Evolutionary conservation across 257 asterid genomes (phyloP).

Genomic region (Catharanthus roseus): DNA sequence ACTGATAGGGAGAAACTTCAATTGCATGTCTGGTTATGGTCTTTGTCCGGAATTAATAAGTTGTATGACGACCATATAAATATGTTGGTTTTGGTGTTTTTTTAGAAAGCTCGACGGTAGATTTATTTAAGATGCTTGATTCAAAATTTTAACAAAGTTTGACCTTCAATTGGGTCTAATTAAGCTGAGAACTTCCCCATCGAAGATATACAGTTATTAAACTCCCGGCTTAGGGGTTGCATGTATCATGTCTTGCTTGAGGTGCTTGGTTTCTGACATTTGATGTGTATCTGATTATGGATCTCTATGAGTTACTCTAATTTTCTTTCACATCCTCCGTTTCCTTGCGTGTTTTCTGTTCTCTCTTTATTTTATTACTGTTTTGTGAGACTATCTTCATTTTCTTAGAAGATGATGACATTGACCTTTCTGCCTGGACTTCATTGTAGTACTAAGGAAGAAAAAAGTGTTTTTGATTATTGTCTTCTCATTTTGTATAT

Average conservation of each 20-base stretch:
- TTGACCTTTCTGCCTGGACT: neutral
- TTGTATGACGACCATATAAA: neutral
- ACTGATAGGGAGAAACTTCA: neutral
- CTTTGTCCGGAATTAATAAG: neutral
- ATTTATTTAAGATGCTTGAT: neutral
- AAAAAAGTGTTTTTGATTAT: neutral
- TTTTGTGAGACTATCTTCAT: neutral
- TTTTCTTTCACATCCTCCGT: neutral
- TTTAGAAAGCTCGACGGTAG: neutral
- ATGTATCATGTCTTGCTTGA: neutral
- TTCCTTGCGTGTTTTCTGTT: neutral
- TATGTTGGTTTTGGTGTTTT: neutral
- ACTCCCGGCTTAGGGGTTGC: neutral
- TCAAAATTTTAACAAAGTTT: neutral
- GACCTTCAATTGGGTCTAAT: neutral
- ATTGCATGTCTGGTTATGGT: neutral
- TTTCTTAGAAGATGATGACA: neutral
- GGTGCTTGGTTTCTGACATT: neutral
- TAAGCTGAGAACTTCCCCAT: neutral
- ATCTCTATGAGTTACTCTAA: neutral
- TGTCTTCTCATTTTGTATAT: neutral
- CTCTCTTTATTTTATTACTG: neutral
- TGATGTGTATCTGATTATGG: conserved; percentile 1
- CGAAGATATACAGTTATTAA: neutral
- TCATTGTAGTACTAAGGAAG: neutral